phyloP scores from a whole-genome alignment of 352 stramenopile genomes.

The Sclerospora graminicola region DNA sequence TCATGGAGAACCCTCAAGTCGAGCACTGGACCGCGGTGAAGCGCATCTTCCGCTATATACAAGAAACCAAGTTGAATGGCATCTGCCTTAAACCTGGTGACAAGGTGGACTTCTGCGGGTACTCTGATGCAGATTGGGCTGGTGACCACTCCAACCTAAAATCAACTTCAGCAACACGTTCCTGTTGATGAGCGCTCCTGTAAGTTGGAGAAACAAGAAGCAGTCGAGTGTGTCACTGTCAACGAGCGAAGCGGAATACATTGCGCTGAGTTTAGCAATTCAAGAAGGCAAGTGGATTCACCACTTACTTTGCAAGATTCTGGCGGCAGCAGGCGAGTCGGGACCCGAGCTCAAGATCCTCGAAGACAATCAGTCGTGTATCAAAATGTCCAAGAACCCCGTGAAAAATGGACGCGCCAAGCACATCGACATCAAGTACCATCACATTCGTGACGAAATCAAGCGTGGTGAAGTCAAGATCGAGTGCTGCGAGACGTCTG shows the following conservation, averaged over 20 bases:
- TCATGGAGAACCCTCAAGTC: constrained; percentile 13
- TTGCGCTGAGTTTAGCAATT: constrained; percentile 2
- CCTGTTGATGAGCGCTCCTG: neutral
- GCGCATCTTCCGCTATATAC: constrained; percentile 10
- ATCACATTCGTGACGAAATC: constrained; percentile 18
- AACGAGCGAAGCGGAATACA: constrained; percentile 6
- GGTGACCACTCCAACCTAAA: constrained; percentile 4
- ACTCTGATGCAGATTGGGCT: constrained; percentile 7
- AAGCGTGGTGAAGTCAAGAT: constrained; percentile 11
- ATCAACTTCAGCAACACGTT: constrained; percentile 5
- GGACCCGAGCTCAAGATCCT: constrained; percentile 4
- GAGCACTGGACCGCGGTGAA: constrained; percentile 15
- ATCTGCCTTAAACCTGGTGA: constrained; percentile 3
- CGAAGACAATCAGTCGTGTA: constrained; percentile 7
- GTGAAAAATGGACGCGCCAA: constrained; percentile 20
- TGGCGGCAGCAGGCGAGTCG: neutral
- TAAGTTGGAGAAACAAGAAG: constrained; percentile 3
- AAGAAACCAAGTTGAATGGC: constrained; percentile 12
- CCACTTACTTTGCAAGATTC: constrained; percentile 2
- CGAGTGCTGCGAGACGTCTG: neutral
- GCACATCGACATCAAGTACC: constrained; percentile 22
- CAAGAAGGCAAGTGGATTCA: constrained; percentile 4
- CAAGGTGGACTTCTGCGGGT: constrained; percentile 4
- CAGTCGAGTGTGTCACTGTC: constrained; percentile 4
- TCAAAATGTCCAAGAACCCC: constrained; percentile 2